Percentiles rank a stretch among this genome's conserved stretches.
phyloP scores from a whole-genome alignment of 129 eudicot genomes.

The Oenanthe sinensis region DNA sequence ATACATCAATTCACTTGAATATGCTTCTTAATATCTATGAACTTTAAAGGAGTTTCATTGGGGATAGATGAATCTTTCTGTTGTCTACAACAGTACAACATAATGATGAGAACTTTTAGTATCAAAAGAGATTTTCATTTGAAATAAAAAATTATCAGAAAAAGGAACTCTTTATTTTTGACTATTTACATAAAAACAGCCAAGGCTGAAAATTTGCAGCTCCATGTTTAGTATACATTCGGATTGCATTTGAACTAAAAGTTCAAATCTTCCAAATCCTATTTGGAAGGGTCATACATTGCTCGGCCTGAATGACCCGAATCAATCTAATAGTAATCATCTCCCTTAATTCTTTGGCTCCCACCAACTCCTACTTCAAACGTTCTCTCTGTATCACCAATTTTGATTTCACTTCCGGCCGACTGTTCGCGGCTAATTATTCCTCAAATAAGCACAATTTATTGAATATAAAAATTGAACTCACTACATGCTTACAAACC shows the following conservation, averaged over 20 bases:
- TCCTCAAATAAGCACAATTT: background rate
- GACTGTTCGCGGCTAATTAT: background rate
- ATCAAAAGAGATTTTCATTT: background rate
- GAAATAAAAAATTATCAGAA: background rate
- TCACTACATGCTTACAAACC: background rate
- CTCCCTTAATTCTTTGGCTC: background rate
- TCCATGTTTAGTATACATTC: no score
- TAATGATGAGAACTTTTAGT: background rate
- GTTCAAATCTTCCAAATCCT: background rate
- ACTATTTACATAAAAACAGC: background rate
- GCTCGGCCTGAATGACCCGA: background rate
- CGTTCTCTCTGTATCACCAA: background rate
- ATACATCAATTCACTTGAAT: no score
- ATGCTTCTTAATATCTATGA: no score
- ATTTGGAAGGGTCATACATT: background rate
- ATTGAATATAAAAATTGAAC: background rate
- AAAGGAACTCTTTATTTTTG: background rate
- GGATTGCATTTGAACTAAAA: background rate
- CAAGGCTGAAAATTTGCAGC: background rate
- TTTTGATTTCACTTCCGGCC: background rate
- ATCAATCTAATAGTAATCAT: background rate
- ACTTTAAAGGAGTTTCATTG: no score
- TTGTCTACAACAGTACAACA: background rate
- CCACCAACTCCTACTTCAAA: background rate
- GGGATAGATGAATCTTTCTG: no score